Conservation (phyloP, 2,329 filamentous ascomycete genomes). For the Scopulariopsis brevicaulis region DNA sequence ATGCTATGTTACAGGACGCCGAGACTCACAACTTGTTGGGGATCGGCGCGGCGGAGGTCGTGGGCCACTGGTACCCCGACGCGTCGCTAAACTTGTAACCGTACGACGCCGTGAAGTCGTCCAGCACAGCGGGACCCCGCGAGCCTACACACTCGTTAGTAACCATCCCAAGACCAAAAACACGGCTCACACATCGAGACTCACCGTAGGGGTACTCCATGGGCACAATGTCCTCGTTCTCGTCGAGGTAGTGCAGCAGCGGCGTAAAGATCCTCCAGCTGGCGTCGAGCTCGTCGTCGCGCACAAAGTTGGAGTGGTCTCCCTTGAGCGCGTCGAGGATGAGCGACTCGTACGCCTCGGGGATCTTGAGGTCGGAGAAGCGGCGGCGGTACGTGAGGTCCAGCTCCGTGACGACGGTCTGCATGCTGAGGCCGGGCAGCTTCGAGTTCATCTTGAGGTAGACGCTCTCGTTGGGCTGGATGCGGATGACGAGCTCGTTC, state of each 20-base stretch:
- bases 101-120: constrained; percentile 96
- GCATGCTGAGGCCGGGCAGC: constrained; percentile 95
- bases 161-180: background rate
- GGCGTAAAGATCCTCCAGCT: constrained; percentile 99
- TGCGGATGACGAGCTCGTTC: constrained; percentile 98
- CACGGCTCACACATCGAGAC: constrained; percentile 16
- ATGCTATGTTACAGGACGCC: background rate
- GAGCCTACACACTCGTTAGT: constrained; percentile 52
- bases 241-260: constrained; percentile 92
- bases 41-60: constrained; percentile 50
- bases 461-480: constrained; percentile 98
- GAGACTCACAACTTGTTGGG: constrained; percentile 70
- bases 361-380: constrained; percentile 98
- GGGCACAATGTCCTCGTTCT: constrained; percentile 98
- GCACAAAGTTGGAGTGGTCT: constrained; percentile 98
- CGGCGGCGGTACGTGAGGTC: constrained; percentile 95
- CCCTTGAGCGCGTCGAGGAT: constrained; percentile 97
- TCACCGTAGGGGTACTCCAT: constrained; percentile 99
- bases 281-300: constrained; percentile 92
- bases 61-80: constrained; percentile 90
- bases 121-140: constrained; percentile 87
- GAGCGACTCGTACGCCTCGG: constrained; percentile 95
- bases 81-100: constrained; percentile 99
- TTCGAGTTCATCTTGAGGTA: constrained; percentile 99
- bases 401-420: constrained; percentile 96